Conservation (phyloP, 371 early-diverging fungal species). For the Amoeboradix gromovi region DNA sequence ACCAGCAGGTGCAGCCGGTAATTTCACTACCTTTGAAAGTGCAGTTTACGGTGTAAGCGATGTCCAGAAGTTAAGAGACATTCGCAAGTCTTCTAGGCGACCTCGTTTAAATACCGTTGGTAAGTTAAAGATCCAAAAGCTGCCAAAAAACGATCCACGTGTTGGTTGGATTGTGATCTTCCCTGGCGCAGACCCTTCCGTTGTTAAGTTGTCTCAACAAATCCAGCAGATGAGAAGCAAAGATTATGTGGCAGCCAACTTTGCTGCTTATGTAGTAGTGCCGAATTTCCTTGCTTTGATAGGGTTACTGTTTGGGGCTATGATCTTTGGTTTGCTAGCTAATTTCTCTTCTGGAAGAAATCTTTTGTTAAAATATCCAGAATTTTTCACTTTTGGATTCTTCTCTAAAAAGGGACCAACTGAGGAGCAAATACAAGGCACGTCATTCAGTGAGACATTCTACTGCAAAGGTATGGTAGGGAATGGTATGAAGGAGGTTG, state of each 20-base stretch:
- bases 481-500: slow-evolving; percentile 3
- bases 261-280: slow-evolving; percentile 5
- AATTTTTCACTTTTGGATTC: slow-evolving; percentile 7
- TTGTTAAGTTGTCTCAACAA: slow-evolving; percentile 5
- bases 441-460: slow-evolving; percentile 7
- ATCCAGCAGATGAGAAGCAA: too few species aligned
- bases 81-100: slow-evolving; percentile 5
- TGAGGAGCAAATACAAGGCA: slow-evolving; percentile 5
- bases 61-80: slow-evolving; percentile 4
- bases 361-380: slow-evolving; percentile 4
- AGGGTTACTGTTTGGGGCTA: slow-evolving; percentile 2
- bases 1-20: slow-evolving; percentile 25
- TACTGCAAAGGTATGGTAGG: slow-evolving; percentile 4
- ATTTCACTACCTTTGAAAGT: slow-evolving; percentile 11
- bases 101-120: slow-evolving; percentile 3
- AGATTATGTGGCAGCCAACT: slow-evolving; percentile 1
- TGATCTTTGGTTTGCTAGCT: slow-evolving; percentile 4
- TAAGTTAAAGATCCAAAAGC: slow-evolving; percentile 1
- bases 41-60: slow-evolving; percentile 8
- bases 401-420: slow-evolving; percentile 7
- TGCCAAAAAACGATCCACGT: slow-evolving; percentile 5
- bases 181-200: slow-evolving; percentile 9
- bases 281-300: slow-evolving; percentile 2
- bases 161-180: slow-evolving; percentile 11
- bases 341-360: slow-evolving; percentile 3